Evolutionary conservation across 768 basidiomycete species (phyloP).

Genomic region (Galerina marginata): DNA sequence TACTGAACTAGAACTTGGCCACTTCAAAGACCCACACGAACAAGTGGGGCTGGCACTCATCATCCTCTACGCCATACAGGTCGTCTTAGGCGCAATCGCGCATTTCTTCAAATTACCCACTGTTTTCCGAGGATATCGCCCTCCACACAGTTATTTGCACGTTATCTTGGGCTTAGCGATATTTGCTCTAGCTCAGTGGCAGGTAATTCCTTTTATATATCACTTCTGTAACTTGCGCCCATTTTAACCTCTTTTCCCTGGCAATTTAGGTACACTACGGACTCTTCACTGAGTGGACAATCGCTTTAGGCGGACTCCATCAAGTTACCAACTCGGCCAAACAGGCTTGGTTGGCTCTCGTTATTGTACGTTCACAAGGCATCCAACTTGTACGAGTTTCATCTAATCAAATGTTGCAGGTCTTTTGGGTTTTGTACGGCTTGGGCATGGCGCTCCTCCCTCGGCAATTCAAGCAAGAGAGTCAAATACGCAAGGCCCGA

Average conservation of each 20-base stretch:
- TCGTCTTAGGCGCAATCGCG: slow-evolving; percentile 52
- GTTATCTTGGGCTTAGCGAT: slow-evolving; percentile 58
- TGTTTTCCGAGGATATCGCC: slow-evolving; percentile 43
- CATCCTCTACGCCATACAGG: slow-evolving; percentile 57
- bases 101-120: slow-evolving; percentile 56
- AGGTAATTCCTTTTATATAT: slow-evolving; percentile 35
- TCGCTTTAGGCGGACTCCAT: slow-evolving; percentile 39
- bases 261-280: slow-evolving; percentile 52
- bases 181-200: slow-evolving; percentile 56
- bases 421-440: slow-evolving; percentile 53
- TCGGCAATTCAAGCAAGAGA: slow-evolving; percentile 51
- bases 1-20: slow-evolving; percentile 29
- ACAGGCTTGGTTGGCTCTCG: slow-evolving; percentile 51
- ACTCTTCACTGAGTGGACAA: slow-evolving; percentile 50
- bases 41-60: slow-evolving; percentile 58
- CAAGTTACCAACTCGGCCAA: slow-evolving; percentile 43
- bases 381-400: background rate
- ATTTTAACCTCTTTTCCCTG: slow-evolving; percentile 13
- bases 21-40: slow-evolving; percentile 53
- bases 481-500: slow-evolving; percentile 21
- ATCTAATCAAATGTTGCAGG: slow-evolving; percentile 29
- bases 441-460: slow-evolving; percentile 49
- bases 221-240: background rate
- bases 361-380: slow-evolving; percentile 37
- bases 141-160: slow-evolving; percentile 62